Percentiles rank a stretch among this genome's conserved stretches.
phyloP scores from a whole-genome alignment of 257 asterid genomes.

The Solanum clarkiae region DNA sequence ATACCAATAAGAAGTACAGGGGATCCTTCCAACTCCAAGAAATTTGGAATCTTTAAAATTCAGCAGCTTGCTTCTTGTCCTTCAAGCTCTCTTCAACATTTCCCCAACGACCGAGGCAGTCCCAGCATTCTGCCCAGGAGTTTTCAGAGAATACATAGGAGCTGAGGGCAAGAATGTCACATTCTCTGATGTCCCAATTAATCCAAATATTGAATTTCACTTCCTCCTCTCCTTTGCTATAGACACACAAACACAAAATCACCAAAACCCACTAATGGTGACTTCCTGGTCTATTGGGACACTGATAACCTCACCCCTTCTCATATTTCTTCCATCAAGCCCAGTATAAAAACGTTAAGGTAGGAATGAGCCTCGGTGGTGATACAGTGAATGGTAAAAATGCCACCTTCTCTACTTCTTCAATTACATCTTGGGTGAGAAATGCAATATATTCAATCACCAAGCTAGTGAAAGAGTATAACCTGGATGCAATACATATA shows the following conservation, averaged over 20 bases:
- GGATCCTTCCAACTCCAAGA: not conserved
- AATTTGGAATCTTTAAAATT: constrained; percentile 23
- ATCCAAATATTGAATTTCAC: constrained; percentile 33
- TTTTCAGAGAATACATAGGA: constrained; percentile 67
- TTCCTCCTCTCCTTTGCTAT: constrained; percentile 64
- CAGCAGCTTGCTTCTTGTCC: constrained; percentile 10
- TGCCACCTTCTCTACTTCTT: constrained; percentile 37
- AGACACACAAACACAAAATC: constrained; percentile 31
- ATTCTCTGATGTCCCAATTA: constrained; percentile 42
- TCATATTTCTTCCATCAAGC: constrained; percentile 44
- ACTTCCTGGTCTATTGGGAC: constrained; percentile 53
- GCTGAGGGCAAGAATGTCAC: constrained; percentile 39
- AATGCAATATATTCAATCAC: constrained; percentile 53
- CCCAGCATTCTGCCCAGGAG: constrained; percentile 11
- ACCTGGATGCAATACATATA: constrained; percentile 60
- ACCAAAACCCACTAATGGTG: constrained; percentile 57
- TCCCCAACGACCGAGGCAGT: constrained; percentile 3
- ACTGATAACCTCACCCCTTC: constrained; percentile 35
- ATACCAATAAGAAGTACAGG: not conserved
- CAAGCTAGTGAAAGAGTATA: constrained; percentile 26
- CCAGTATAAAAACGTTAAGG: constrained; percentile 43
- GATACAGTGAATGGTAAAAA: constrained; percentile 15
- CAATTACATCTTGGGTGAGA: constrained; percentile 44
- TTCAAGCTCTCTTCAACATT: constrained; percentile 11
- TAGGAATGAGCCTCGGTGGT: constrained; percentile 64